Conservation (phyloP, 2,329 filamentous ascomycete species). For the Fusarium cicatricum region DNA sequence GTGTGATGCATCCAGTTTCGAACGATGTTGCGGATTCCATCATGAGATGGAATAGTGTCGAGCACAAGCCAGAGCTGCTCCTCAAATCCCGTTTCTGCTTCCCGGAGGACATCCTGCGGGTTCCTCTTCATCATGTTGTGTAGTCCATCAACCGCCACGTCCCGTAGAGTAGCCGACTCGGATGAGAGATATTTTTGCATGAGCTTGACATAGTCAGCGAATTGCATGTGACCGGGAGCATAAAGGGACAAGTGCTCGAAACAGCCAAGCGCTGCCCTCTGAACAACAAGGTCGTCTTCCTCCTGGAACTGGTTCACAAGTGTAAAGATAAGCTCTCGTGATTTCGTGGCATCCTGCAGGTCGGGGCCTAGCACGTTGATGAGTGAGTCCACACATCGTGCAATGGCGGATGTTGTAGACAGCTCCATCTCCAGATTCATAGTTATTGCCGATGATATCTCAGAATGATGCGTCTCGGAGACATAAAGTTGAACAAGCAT, state of each 20-base stretch:
- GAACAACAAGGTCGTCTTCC: constrained; percentile 74
- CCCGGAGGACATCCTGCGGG: constrained; percentile 80
- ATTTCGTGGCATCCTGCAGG: constrained; percentile 89
- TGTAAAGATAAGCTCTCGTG: constrained; percentile 89
- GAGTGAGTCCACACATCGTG: constrained; percentile 89
- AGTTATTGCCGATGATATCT: constrained; percentile 79
- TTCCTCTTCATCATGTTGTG: constrained; percentile 96
- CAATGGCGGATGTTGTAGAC: constrained; percentile 82
- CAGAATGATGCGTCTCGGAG: constrained; percentile 88
- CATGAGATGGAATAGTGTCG: constrained; percentile 78
- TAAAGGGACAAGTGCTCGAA: constrained; percentile 93
- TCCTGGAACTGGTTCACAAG: constrained; percentile 84
- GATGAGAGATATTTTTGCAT: constrained; percentile 82
- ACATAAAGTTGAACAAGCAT: constrained; percentile 95
- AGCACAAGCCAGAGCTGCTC: constrained; percentile 92
- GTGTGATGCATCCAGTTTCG: constrained; percentile 94
- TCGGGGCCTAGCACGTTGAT: constrained; percentile 97
- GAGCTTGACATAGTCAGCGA: constrained; percentile 81
- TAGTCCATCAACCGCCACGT: constrained; percentile 85
- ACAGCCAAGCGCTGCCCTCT: constrained; percentile 81
- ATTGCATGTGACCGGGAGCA: constrained; percentile 86
- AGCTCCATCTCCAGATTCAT: constrained; percentile 92
- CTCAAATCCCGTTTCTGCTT: constrained; percentile 81
- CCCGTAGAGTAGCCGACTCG: constrained; percentile 72
- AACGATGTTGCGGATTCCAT: constrained; percentile 85